Evolutionary conservation across 169 alveolate species (phyloP).

Genomic region (Cystoisospora suis): DNA sequence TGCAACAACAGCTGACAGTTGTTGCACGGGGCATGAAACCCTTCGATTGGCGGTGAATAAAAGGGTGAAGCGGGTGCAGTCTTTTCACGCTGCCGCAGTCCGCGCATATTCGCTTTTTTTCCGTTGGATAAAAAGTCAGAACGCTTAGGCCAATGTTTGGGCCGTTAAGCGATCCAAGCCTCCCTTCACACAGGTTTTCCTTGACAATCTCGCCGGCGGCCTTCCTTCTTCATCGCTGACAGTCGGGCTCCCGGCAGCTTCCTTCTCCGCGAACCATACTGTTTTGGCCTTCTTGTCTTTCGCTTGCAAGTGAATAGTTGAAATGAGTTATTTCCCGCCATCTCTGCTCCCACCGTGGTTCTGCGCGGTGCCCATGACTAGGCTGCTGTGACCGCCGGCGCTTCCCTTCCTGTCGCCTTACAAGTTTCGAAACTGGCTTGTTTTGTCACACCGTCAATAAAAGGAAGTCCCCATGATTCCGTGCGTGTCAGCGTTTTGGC

Average conservation of each 20-base stretch:
- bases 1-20: constrained; percentile 35
- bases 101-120: no score
- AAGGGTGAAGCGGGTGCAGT: no score
- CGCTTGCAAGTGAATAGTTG: no score
- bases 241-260: no score
- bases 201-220: not conserved
- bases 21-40: constrained; percentile 39
- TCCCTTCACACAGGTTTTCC: constrained; percentile 36
- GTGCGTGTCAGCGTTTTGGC: constrained; percentile 11
- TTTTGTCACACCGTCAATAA: not conserved
- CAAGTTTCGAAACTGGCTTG: constrained; percentile 9
- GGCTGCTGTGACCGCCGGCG: not conserved
- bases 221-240: no score
- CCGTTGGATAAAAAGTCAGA: no score
- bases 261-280: no score
- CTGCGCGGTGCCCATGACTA: constrained; percentile 16
- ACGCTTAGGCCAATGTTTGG: no score
- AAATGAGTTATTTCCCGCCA: no score
- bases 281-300: no score
- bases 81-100: no score
- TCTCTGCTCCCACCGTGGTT: constrained; percentile 13
- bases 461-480: not conserved
- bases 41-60: constrained; percentile 39
- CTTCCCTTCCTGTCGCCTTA: constrained; percentile 2
- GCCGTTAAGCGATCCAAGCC: no score